phyloP scores from a whole-genome alignment of 257 asterid genomes.

The Voacanga thouarsii region DNA sequence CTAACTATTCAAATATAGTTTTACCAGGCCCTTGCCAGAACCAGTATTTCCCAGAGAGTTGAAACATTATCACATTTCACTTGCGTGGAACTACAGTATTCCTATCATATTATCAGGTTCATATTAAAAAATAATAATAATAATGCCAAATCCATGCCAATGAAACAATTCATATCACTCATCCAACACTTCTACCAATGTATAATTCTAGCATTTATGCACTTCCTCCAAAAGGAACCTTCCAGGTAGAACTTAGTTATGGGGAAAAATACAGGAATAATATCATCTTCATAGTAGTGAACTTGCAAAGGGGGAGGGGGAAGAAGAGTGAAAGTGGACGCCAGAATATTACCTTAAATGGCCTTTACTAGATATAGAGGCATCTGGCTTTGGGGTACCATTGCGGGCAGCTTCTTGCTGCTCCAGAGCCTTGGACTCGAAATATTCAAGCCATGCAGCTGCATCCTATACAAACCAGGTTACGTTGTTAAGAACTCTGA shows the following conservation, averaged over 20 bases:
- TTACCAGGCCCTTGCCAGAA: neutral
- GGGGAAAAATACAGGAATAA: neutral
- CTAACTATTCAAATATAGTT: neutral
- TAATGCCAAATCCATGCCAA: neutral
- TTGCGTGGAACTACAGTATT: neutral
- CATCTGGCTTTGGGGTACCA: constrained; percentile 83
- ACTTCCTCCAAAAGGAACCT: neutral
- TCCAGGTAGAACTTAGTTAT: neutral
- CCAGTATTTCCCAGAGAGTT: neutral
- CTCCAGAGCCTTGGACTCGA: constrained; percentile 82
- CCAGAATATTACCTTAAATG: constrained; percentile 53
- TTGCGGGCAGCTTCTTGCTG: constrained; percentile 89
- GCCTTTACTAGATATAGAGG: constrained; percentile 87
- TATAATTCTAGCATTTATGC: neutral
- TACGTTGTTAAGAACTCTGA: constrained; percentile 16
- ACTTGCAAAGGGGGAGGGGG: neutral
- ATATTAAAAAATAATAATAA: too few species aligned
- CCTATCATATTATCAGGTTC: neutral
- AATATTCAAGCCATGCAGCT: constrained; percentile 89
- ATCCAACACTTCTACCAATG: neutral
- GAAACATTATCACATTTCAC: neutral
- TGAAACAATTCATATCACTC: neutral
- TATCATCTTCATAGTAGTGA: neutral
- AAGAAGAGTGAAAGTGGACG: neutral
- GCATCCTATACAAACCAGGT: constrained; percentile 54